Evolutionary conservation across 495 filamentous ascomycete species (phyloP).

Genomic region (Penicillium arizonense): DNA sequence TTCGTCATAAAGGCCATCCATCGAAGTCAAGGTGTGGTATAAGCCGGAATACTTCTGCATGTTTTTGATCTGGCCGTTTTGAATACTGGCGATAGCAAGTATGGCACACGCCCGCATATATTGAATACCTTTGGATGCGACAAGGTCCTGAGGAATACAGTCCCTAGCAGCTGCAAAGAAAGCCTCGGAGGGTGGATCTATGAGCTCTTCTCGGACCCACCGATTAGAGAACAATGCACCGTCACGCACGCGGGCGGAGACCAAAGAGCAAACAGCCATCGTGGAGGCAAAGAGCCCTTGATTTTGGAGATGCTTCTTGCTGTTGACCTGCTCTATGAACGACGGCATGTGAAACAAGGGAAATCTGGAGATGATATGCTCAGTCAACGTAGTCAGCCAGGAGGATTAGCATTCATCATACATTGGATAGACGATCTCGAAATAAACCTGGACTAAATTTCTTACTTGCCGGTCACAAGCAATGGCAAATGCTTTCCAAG

Average conservation of each 20-base stretch:
- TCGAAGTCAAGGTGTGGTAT: slow-evolving; percentile 43
- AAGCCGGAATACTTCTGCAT: slow-evolving; percentile 49
- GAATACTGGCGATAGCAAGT: slow-evolving; percentile 45
- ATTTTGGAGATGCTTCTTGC: slow-evolving; percentile 37
- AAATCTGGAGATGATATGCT: slow-evolving; percentile 29
- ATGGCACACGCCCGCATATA: slow-evolving; percentile 47
- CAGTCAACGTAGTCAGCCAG: not conserved
- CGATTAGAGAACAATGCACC: slow-evolving; percentile 36
- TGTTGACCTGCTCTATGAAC: slow-evolving; percentile 32
- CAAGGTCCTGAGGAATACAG: slow-evolving; percentile 36
- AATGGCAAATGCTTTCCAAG: slow-evolving; percentile 32
- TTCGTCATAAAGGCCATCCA: slow-evolving; percentile 49
- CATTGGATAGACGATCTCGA: slow-evolving; percentile 42
- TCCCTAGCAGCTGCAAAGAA: slow-evolving; percentile 48
- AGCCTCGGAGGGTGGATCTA: slow-evolving; percentile 33
- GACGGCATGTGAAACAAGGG: slow-evolving; percentile 48
- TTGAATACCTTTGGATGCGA: slow-evolving; percentile 36
- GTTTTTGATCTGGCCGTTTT: slow-evolving; percentile 42
- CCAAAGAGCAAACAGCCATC: slow-evolving; percentile 50
- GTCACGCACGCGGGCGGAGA: slow-evolving; percentile 44
- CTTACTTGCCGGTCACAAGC: slow-evolving; percentile 26
- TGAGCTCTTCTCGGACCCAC: slow-evolving; percentile 27
- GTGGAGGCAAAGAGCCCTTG: slow-evolving; percentile 44
- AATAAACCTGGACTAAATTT: slow-evolving; percentile 43
- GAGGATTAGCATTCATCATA: not conserved